These are phyloP conservation scores for Neofusicoccum kwambonambiense DNA, from an alignment of 2,329 filamentous ascomycete species.

Conservation along the genomic window DNA sequence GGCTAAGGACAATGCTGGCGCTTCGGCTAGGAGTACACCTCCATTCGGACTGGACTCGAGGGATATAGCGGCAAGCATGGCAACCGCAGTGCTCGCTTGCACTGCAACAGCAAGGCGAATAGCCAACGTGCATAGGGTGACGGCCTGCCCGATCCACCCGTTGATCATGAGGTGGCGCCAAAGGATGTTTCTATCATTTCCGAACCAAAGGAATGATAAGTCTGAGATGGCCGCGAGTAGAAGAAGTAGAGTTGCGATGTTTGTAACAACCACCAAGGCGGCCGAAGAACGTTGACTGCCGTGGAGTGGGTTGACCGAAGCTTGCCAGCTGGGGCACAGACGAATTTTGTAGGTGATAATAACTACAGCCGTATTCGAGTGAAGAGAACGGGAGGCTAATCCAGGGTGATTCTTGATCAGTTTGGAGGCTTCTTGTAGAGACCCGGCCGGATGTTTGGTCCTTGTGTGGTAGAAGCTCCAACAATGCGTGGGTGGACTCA, in stretches of 20 bases:
- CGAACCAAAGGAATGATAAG: background rate
- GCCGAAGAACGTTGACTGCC: background rate
- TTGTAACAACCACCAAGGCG: background rate
- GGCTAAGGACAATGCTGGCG: background rate
- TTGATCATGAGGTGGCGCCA: background rate
- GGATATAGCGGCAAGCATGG: background rate
- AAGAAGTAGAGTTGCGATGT: background rate
- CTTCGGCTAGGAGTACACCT: background rate
- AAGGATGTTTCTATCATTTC: background rate
- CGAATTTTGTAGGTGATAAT: no score
- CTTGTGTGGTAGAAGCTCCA: no score
- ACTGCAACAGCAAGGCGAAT: background rate
- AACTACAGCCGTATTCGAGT: no score
- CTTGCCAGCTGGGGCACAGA: no score
- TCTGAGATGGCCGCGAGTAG: background rate
- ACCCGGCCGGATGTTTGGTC: no score
- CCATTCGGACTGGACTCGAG: background rate
- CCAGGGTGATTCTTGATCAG: no score
- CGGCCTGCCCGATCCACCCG: background rate
- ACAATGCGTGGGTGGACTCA: no score
- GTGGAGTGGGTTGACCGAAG: no score
- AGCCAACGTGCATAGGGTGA: background rate
- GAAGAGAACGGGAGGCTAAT: no score
- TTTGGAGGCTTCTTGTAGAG: no score
- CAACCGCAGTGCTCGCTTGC: background rate